phyloP scores from a whole-genome alignment of 768 basidiomycete species.

The Auricularia heimuer region DNA sequence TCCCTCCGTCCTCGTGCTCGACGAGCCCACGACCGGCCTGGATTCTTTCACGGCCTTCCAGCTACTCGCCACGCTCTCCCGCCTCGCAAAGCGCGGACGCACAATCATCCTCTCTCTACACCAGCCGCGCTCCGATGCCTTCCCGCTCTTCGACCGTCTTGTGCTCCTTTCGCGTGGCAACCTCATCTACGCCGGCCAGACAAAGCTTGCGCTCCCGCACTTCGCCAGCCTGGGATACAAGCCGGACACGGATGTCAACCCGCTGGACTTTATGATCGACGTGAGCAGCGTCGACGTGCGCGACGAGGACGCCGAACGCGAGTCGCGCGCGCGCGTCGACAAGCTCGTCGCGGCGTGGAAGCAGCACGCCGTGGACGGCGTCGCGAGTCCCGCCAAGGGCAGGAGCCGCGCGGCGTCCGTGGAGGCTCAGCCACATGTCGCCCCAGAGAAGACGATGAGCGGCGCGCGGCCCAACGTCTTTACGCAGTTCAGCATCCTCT shows the following conservation, averaged over 20 bases:
- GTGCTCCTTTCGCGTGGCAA: conserved; percentile 33
- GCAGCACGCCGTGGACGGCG: not conserved
- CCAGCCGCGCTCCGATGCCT: conserved; percentile 38
- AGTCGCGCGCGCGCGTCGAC: conserved; percentile 17
- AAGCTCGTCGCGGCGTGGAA: conserved; percentile 28
- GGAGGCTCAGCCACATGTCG: not conserved
- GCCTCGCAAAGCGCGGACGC: conserved; percentile 21
- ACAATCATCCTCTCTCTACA: conserved; percentile 38
- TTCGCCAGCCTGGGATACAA: conserved; percentile 26
- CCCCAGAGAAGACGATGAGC: not conserved
- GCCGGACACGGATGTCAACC: conserved; percentile 29
- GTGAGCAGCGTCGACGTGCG: conserved; percentile 31
- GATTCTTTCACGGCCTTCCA: conserved; percentile 22
- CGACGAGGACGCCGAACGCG: conserved; percentile 20
- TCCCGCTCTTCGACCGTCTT: conserved; percentile 35
- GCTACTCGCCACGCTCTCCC: conserved; percentile 22
- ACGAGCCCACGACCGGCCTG: conserved; percentile 25
- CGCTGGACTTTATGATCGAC: conserved; percentile 35
- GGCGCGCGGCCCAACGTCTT: conserved; percentile 11
- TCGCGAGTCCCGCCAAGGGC: no score
- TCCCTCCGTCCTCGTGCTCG: conserved; percentile 35
- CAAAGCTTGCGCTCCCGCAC: conserved; percentile 23
- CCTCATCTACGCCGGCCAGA: conserved; percentile 31
- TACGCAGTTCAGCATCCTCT: conserved; percentile 14
- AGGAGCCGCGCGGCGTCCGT: conserved; percentile 1